Conservation (phyloP, 2,329 filamentous ascomycete species). For the Paradendryphiella salina region DNA sequence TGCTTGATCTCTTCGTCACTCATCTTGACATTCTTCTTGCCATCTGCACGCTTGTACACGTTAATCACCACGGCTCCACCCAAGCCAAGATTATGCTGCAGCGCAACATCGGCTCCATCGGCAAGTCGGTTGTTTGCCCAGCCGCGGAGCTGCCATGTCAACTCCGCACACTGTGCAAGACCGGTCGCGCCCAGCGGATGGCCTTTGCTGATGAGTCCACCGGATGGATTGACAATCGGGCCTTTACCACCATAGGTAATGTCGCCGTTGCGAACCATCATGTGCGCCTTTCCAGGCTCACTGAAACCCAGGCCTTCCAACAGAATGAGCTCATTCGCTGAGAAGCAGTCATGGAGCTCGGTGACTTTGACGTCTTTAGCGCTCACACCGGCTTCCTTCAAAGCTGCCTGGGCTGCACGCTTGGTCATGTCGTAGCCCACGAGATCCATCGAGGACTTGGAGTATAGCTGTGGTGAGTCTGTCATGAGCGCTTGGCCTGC, state of each 20-base stretch:
- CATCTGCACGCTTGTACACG: constrained; percentile 84
- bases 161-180: constrained; percentile 88
- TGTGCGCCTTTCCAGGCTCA: constrained; percentile 81
- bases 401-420: constrained; percentile 68
- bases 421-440: constrained; percentile 87
- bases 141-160: constrained; percentile 91
- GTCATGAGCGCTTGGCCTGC: constrained; percentile 85
- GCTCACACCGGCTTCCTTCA: constrained; percentile 69
- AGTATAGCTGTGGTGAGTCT: constrained; percentile 79
- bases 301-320: constrained; percentile 81
- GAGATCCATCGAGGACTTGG: constrained; percentile 77
- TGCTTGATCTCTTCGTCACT: constrained; percentile 66
- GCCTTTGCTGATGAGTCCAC: constrained; percentile 91
- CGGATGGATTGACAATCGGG: constrained; percentile 85
- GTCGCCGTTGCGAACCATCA: constrained; percentile 81
- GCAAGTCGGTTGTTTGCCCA: constrained; percentile 90
- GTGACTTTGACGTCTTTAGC: constrained; percentile 76
- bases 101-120: constrained; percentile 66
- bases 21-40: constrained; percentile 63
- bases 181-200: constrained; percentile 92
- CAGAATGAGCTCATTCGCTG: constrained; percentile 85
- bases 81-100: constrained; percentile 92
- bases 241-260: constrained; percentile 83
- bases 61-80: constrained; percentile 89
- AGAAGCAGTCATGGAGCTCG: constrained; percentile 96